Base-by-base conservation (phyloP, 2,329 filamentous ascomycete species). In the Botrytis pseudocinerea region DNA sequence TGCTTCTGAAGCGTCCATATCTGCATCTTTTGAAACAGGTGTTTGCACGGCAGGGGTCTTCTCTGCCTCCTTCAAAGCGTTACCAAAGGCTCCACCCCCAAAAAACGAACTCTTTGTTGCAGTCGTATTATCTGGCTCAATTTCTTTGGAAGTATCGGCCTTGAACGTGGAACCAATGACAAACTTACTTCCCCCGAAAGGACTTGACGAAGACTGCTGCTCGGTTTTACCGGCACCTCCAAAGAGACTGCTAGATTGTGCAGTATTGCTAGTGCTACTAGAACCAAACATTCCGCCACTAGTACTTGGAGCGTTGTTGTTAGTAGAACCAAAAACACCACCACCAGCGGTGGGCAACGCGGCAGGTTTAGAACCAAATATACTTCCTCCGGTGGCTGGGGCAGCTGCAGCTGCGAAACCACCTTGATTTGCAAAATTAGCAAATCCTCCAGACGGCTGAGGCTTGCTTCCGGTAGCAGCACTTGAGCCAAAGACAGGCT, bases 71-170 rank as follows among this genome's bases (percentile, higher is more conserved):
- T 83, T 85, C 42, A 93, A 83, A 22, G 87, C 87, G 73, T 87
- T 86, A 10, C 86, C 85, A 80, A 93, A 92, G 16, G 83, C 86
- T 70, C 83, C 84, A n/a, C 88, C 88, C 12, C 63, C 70, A 78
- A 93, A 92, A 76, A 92, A 85, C 8, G 85, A 84, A 20, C 84
- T 83, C n/a, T 82, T 81, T 32, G 80, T 77, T n/a, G 81, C 80
- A 35, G 81, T 80, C 35, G 82, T 80, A 25, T 86, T 83, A 75
- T 87, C 87, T 14, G 87, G 84, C 51, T 85, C 82, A 73, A 91
- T 88, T 38, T 92, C 87, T 73, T 89, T 89, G 1, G 86, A 94
- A 2, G 79, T 78, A 72, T 80, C 81, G 12, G 81, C 77, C 71
- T 84, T 85, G 32, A 84, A 82, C 1, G 79, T 80, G 18, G 80